Evolutionary conservation across 2,329 filamentous ascomycete genomes (phyloP), one percentile per base, ranked within the genome.

Genomic region (Sarocladium oryzae): DNA sequence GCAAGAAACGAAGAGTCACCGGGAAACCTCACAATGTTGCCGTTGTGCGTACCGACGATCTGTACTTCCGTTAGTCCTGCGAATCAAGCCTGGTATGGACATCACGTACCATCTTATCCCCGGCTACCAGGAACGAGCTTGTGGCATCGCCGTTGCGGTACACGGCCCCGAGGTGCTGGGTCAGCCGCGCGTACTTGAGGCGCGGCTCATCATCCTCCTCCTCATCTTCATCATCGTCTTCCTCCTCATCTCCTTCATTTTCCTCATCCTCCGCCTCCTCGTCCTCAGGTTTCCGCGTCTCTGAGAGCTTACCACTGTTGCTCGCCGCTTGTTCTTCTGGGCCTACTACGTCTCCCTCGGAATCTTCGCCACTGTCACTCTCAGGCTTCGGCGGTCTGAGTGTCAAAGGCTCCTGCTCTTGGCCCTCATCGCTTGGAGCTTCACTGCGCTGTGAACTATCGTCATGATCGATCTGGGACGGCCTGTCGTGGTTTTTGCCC

Each of bases 61-160:
- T 92, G 69, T 46, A 57, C 57, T 61, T 54, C 54, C 57, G 59
- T 69, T 58, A 72, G 69, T 52, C 53, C 54, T 23, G 51, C 7
- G 21, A 9, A 8, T 30, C 20, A 10, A 18, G 11, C 23, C 4
- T 4, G 21, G 40, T 35, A 23, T 8, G 21, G 13, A 11, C 24
- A 51, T 33, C 40, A 52, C 74, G 61, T 76, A 92, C 89, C 92
- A 97, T 95, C 74, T 97, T 97, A 74, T 99, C 92, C 50, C 92
- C 92, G 36, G 88, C 88, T 48, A 95, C 89, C 48, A 95, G 72
- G 65, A 96, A 96, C 8, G 88, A 76, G 68, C 91, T 96, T 23
- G 92, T 96, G 59, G 90, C 89, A 77, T 99, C 93, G 59, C 89
- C 91, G 71, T 95, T 96, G 53, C 90, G 85, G 71, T 99, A 99